Evolutionary conservation across 176 grass and related monocot genomes (phyloP).

Genomic region (Saccharum spontaneum): DNA sequence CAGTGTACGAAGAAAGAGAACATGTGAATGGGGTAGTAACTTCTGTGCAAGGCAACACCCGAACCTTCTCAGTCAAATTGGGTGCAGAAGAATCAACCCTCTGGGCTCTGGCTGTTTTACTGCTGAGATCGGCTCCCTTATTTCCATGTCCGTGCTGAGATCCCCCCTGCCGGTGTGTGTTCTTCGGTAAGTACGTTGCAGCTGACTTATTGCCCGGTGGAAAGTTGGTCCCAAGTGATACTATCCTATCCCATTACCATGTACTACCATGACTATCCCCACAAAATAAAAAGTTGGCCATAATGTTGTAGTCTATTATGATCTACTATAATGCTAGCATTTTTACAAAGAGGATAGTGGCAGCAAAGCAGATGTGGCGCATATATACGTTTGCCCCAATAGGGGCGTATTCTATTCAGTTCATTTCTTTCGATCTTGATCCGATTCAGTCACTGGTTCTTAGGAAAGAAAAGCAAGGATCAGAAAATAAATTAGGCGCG

Average conservation of each 20-base stretch:
- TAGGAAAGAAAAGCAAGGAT: neutral
- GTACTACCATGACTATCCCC: neutral
- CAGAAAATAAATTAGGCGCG: neutral
- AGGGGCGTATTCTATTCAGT: neutral
- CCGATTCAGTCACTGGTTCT: neutral
- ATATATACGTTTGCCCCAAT: neutral
- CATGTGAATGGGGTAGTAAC: constrained; percentile 18
- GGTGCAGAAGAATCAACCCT: constrained; percentile 35
- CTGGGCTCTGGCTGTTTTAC: constrained; percentile 29
- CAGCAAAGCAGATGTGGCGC: neutral
- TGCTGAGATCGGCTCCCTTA: constrained; percentile 41
- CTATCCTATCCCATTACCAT: neutral
- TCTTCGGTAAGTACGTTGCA: constrained; percentile 17
- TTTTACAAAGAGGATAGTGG: neutral
- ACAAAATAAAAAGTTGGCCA: neutral
- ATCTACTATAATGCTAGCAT: constrained; percentile 4
- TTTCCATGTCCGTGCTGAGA: constrained; percentile 37
- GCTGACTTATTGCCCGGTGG: constrained; percentile 17
- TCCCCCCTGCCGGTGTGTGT: constrained; percentile 4
- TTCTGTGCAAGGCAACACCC: neutral
- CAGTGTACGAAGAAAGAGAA: neutral
- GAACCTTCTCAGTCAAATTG: constrained; percentile 35
- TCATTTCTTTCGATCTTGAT: constrained; percentile 4
- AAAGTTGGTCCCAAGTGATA: constrained; percentile 29
- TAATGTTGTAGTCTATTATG: neutral